Base-by-base conservation (phyloP, 495 filamentous ascomycete species). In the Chaetomium tenue region DNA sequence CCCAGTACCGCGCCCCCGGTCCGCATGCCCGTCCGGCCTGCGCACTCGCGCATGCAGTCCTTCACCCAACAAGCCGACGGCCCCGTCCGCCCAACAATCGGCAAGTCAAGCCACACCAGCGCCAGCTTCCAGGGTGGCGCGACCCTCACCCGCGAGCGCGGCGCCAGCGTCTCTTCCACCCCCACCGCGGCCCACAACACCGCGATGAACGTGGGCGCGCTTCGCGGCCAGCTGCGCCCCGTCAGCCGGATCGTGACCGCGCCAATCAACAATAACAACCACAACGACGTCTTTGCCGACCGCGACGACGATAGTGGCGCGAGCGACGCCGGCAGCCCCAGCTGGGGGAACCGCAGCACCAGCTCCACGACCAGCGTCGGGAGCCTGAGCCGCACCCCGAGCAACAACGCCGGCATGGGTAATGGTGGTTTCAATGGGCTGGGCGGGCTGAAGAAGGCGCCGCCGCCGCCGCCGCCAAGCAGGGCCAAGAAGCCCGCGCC, bases 401-500 rank as follows among this genome's bases (percentile, higher is more conserved):
- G 79, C 62, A 80, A 84, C 61, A 82, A 84, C 61, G 82, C 83
- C 68, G 74, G 80, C 18, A 7, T 47, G 44, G 44, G 47, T 6
- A 22, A 0, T 30, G 39, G 37, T 28, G 20, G 11, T 28, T 76
- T 65, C 8, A 63, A 65, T 4, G 68, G 75, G 22, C 58, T 70
- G 26, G 89, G 90, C 78, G 44, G 11, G n/a, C 28, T 61, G 20
- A 66, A 66, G 46, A 92, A 91, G 75, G 85, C 83, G 11, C 88
- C 91, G 42, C 91, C 91, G 8, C 91, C 91, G 42, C 91, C 91
- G 25, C 91, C 91, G 15, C 91, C 91, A n/a, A 88, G 87, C 63
- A 80, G 90, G 66, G 77, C 85, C 15, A 93, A 90, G 84, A 95
- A 90, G 78, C 85, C 90, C 46, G 79, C 89, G 11, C 89, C 90